phyloP scores from a whole-genome alignment of 768 basidiomycete species.

The Rhodotorula graminis region DNA sequence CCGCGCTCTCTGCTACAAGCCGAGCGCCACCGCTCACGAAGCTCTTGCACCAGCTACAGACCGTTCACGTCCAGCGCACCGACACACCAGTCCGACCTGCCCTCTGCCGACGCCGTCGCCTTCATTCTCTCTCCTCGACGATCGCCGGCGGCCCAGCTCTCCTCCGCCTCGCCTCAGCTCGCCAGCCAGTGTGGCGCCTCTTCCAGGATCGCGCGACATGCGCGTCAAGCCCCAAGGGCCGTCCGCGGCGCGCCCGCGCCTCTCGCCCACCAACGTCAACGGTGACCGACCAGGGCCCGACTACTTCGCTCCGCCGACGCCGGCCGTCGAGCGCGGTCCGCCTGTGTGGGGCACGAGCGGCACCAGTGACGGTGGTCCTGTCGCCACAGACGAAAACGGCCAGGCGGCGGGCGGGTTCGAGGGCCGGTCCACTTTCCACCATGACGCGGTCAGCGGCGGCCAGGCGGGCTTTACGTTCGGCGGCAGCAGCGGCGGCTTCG shows the following conservation, averaged over 20 bases:
- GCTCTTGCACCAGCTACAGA: too few relatives aligned
- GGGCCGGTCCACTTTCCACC: too few relatives aligned
- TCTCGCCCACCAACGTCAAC: background rate
- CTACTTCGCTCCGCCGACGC: slow-evolving; percentile 6
- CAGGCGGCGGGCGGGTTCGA: background rate
- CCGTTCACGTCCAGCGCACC: too few relatives aligned
- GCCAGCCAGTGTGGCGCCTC: too few relatives aligned
- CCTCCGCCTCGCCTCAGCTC: too few relatives aligned
- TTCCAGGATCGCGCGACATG: background rate
- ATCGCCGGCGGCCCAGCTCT: too few relatives aligned
- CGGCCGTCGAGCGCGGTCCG: background rate
- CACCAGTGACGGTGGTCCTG: background rate
- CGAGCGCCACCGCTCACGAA: too few relatives aligned
- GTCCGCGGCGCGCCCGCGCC: background rate
- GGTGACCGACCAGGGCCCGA: background rate
- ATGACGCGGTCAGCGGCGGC: background rate
- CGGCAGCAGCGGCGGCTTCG: background rate
- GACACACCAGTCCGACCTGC: too few relatives aligned
- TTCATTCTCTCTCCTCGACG: too few relatives aligned
- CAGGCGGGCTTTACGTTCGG: background rate
- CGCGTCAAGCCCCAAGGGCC: background rate
- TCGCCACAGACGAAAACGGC: background rate
- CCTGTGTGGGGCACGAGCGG: background rate
- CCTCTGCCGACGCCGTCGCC: too few relatives aligned
- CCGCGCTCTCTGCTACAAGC: too few relatives aligned